Base-by-base conservation (phyloP, 371 early-diverging fungal genomes). In the Mucor mucedo region DNA sequence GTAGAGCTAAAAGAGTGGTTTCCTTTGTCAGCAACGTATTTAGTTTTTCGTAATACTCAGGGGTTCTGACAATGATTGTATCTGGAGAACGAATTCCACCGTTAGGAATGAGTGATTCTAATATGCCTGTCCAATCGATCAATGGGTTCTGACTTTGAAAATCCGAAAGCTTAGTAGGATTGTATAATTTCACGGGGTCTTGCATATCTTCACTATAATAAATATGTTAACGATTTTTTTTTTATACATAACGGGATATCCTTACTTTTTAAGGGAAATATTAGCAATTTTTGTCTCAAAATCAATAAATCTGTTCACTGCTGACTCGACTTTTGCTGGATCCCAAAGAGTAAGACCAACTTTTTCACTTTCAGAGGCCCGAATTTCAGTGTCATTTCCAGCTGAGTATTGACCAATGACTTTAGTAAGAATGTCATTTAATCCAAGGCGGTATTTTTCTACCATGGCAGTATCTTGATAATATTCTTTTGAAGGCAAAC, bases 401-500 rank as follows among this genome's bases (percentile, higher is more conserved):
- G 58, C 58, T 13, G 58, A 44, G 14, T 33, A 39, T 2, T 65
- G 52, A 2, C 69, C 66, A 2, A 79, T 35, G 0, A 74, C 59
- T 7, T 56, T 48, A 2, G 8, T 45, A 13, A 76, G 39, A 2
- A 71, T 54, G 13, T 71, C 64, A 0, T 65, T 60, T 28, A 86
- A 65, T 5, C 78, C 73, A 6, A 49, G 38, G 30, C 73, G 68
- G 30, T 86, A 87, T 3, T 68, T 69, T 1, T 55, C 59, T 14
- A 77, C 27, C 4, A 66, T 69, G 1, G 63, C 58, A 5, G 68
- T 33, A 28, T 85, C 80, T 27, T 66, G 60, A 57, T 87, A 87
- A 52, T 87, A 87, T 42, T 84, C 83, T 52, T 84, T 87, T n/a
- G 86, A 80, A 10, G 87, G 87, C 30, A 84, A 60, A 1, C 72